Evolutionary conservation across 1,284 basidiomycete genomes (phyloP).

Genomic region (Ganoderma sinense): DNA sequence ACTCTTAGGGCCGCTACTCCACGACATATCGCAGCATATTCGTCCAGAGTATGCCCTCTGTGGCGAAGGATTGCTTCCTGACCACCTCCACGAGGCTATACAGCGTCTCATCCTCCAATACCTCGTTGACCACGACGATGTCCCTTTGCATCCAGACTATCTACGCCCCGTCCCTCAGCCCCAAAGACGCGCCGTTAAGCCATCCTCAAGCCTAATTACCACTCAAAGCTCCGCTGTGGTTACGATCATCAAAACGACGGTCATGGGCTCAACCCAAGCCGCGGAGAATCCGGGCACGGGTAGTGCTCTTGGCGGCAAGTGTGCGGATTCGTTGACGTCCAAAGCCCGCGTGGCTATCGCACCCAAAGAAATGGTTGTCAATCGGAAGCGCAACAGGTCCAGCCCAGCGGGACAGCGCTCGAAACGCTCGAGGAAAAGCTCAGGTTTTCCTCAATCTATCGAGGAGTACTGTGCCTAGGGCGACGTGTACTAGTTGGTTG

Average conservation of each 20-base stretch:
- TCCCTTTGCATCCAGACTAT: neutral
- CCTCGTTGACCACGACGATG: neutral
- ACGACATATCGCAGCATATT: neutral
- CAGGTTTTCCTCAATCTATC: neutral
- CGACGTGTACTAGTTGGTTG: no score
- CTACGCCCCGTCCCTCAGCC: neutral
- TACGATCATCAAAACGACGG: neutral
- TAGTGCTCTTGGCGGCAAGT: no score
- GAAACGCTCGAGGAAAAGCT: neutral
- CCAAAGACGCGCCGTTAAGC: neutral
- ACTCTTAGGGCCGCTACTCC: neutral
- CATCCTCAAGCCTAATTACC: neutral
- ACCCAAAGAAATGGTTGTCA: neutral
- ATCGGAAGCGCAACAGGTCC: neutral
- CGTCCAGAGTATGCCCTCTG: neutral
- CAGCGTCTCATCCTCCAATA: conserved; percentile 13
- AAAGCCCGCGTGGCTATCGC: neutral
- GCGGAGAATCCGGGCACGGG: neutral
- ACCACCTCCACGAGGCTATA: conserved; percentile 6
- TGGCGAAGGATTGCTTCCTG: neutral
- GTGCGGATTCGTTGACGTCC: neutral
- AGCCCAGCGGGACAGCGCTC: neutral
- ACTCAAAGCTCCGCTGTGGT: neutral
- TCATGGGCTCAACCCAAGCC: neutral
- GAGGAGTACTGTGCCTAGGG: neutral